Percentiles rank a stretch among this genome's conserved stretches.
Conservation (phyloP, 108 stramenopile genomes). For the Aurantiochytrium sp. region DNA sequence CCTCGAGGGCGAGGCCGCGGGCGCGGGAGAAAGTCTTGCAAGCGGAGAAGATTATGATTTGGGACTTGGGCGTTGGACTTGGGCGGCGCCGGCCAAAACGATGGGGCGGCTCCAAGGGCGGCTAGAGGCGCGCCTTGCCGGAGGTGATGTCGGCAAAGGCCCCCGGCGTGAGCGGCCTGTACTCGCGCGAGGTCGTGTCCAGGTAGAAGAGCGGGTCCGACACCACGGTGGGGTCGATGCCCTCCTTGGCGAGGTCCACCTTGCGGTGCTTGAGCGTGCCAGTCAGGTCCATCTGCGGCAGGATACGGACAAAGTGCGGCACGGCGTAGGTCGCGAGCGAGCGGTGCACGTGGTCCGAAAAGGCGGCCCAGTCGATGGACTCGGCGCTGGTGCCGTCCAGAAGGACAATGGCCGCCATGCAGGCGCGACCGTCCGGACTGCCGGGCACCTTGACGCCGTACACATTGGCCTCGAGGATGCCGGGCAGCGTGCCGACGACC, state of each 20-base stretch:
- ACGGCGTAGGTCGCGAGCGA: conserved; percentile 40
- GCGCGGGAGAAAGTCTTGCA: too few relatives aligned
- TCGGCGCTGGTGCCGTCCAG: too few relatives aligned
- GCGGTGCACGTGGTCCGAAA: background rate
- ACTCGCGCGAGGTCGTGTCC: background rate
- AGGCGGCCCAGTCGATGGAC: background rate
- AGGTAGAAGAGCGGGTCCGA: background rate
- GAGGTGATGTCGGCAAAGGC: background rate
- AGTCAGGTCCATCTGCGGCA: conserved; percentile 35
- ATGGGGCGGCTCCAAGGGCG: too few relatives aligned
- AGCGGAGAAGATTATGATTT: too few relatives aligned
- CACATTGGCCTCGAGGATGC: conserved; percentile 43
- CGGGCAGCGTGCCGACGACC: conserved; percentile 34
- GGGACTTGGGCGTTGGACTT: too few relatives aligned
- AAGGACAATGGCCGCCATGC: conserved; percentile 48
- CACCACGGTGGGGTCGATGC: background rate
- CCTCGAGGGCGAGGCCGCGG: too few relatives aligned
- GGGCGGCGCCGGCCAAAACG: too few relatives aligned
- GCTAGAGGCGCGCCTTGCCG: background rate
- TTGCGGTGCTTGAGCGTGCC: conserved; percentile 53
- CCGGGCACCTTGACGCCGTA: conserved; percentile 48
- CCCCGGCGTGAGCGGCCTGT: background rate
- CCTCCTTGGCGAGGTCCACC: conserved; percentile 31
- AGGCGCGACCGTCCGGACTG: conserved; percentile 7
- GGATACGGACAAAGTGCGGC: conserved; percentile 45